A percentile compares a stretch with the other conserved stretches of the same genome.
phyloP scores from a whole-genome alignment of 495 filamentous ascomycete species.

The Talaromyces nanjingensis region DNA sequence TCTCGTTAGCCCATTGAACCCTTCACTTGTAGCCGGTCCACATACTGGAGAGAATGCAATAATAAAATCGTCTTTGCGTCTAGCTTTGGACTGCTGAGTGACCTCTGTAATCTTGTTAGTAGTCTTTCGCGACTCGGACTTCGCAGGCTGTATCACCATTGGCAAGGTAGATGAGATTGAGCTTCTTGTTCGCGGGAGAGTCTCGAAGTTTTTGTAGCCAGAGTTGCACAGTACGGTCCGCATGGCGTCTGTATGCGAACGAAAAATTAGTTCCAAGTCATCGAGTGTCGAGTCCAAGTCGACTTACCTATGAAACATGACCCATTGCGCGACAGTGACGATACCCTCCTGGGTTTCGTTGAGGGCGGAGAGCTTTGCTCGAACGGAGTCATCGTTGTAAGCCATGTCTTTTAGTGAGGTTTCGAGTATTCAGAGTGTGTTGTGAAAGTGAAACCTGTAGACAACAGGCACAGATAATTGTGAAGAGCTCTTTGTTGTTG shows the following conservation, averaged over 20 bases:
- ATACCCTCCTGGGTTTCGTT: conserved; percentile 97
- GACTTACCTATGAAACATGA: conserved; percentile 93
- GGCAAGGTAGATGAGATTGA: conserved; percentile 90
- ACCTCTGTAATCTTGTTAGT: conserved; percentile 59
- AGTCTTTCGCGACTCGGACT: not conserved
- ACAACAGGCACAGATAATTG: not conserved
- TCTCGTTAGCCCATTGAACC: conserved; percentile 16
- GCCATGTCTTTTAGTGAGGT: conserved; percentile 53
- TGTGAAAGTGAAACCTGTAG: not conserved
- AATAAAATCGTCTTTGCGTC: conserved; percentile 85
- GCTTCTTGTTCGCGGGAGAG: conserved; percentile 68
- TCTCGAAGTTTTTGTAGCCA: conserved; percentile 89
- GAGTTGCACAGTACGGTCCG: conserved; percentile 76
- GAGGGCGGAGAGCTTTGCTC: conserved; percentile 86
- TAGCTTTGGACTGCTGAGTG: conserved; percentile 86
- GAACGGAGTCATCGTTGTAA: conserved; percentile 88
- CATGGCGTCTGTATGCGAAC: conserved; percentile 61
- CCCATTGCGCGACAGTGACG: conserved; percentile 93
- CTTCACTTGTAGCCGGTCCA: not conserved
- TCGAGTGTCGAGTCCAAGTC: conserved; percentile 9
- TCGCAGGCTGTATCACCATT: conserved; percentile 55
- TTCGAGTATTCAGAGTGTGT: not conserved
- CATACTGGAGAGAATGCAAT: conserved; percentile 75
- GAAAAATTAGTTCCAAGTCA: conserved; percentile 1
- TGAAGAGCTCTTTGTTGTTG: not conserved